Evolutionary conservation across 2,329 filamentous ascomycete species (phyloP), one percentile per base, ranked within the genome.

Genomic region (Calcarisporium arbuscula): DNA sequence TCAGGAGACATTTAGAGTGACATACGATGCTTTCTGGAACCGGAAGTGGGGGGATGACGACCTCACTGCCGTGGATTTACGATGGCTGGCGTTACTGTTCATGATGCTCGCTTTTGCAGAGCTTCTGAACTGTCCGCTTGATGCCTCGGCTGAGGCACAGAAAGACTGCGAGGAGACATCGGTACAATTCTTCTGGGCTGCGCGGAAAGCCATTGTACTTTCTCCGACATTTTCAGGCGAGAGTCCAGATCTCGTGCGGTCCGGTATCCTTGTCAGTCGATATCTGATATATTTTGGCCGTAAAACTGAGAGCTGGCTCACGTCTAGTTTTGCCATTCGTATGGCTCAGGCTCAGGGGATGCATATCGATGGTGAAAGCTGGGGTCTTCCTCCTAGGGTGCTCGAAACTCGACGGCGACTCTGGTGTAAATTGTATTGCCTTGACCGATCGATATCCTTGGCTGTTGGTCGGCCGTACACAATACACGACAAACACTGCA

Each of bases 271-370:
- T 22, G 54, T 64, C 6, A 64, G 58, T 6, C 51, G 58, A 0
- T 64, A 64, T 41, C 48, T 62, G 12, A 54, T 63, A 16, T 61
- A 62, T 31, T 43, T 56, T n/a, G 47, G 57, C 19, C 52, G 60
- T 28, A 53, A 56, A 2, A 51, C 60, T 0, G 61, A 64, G 38
- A 53, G 53, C 5, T 65, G 61, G 61, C 50, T 65, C 2, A 65
- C 61, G 2, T 54, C 54, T 5, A 59, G 60, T 39, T 63, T 65
- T 28, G 61, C 61, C 2, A 60, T 63, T 44, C 57, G 61, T 11
- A 61, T 64, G 56, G 62, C 61, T 5, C 58, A 62, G 37, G 61
- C 59, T 1, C 61, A 65, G 33, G 61, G 61, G 1, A 62, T 64
- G 49, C 61, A 65, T 34, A 58, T 64, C 16, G 62, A 65, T 38